A percentile compares a stretch with the other conserved stretches of the same genome.
These are phyloP conservation scores for Trametes villosa DNA, from an alignment of 768 basidiomycete species.

Conservation along the genomic window DNA sequence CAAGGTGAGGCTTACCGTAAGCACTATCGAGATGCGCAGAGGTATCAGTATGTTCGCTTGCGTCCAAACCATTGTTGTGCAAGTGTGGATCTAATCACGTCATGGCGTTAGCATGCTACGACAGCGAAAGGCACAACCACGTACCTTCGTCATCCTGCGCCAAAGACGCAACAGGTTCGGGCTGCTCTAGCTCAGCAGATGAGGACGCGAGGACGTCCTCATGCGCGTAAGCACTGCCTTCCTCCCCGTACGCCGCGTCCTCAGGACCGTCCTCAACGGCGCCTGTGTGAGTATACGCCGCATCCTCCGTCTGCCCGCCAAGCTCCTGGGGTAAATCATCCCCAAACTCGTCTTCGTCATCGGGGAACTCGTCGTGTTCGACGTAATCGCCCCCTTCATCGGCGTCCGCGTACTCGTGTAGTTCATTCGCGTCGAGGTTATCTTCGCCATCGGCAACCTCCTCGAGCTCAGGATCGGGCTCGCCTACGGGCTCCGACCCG, in stretches of 20 bases:
- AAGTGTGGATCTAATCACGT: neutral
- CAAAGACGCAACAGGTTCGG: neutral
- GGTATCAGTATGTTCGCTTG: conserved; percentile 2
- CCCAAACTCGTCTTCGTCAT: conserved; percentile 41
- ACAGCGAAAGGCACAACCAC: neutral
- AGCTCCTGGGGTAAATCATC: conserved; percentile 40
- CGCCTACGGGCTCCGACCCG: too few relatives aligned
- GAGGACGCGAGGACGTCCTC: neutral
- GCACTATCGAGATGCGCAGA: neutral
- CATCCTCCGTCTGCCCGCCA: conserved; percentile 48
- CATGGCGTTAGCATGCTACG: neutral
- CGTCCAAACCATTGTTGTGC: conserved; percentile 1
- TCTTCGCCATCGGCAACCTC: conserved; percentile 13
- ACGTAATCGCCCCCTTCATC: conserved; percentile 41
- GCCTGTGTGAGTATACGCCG: conserved; percentile 42
- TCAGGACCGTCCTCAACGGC: neutral
- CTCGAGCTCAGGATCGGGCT: too few relatives aligned
- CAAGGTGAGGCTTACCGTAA: neutral
- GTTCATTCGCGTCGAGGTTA: conserved; percentile 35
- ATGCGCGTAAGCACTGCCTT: neutral
- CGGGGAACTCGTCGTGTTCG: conserved; percentile 37
- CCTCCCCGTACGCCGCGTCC: neutral
- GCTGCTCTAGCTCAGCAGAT: neutral
- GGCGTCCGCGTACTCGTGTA: conserved; percentile 35
- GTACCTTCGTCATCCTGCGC: conserved; percentile 3